Base-by-base conservation (phyloP, 345 rosid genomes). In the Arabidopsis arenosa region DNA sequence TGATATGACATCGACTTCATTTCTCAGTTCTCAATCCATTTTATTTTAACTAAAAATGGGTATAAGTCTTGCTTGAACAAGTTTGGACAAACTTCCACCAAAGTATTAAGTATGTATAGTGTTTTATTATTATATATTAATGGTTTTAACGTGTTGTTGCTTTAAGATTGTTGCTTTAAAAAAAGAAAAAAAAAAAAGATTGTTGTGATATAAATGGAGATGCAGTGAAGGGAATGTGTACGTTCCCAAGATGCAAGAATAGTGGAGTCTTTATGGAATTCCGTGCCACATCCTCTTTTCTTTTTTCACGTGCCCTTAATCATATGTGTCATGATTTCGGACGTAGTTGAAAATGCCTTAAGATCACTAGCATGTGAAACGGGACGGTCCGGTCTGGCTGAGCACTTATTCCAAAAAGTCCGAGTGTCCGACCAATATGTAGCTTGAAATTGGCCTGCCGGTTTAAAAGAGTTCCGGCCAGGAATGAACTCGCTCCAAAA, bases 231-330 rank as follows among this genome's bases (percentile, higher is more conserved):
- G 17, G 44, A 30, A 51, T 43, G 75, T 76, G 21, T 58, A 66
- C 39, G 49, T 45, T 63, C 40, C 69, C 68, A 74, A 57, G 21
- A 39, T 12, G 28, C 32, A 53, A 81, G 55, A 48, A 81, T 81
- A 72, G 63, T 85, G 75, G 80, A 49, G 36, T 33, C 72, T 63
- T 85, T 80, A 72, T 80, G 12, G 88, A 81, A 76, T 78, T 82
- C 73, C 80, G 89, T 83, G 89, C 77, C 75, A 37, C 11, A 10
- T 40, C 2, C 5, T n/a, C 54, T 7, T 55, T 23, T 36, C 26
- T 15, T 53, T 63, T 36, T 45, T 73, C 56, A 63, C 60, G 51
- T 73, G 56, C 35, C 49, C 4, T 49, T 30, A 58, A 57, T 33
- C 60, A 72, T 18, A 32, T 70, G 30, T 48, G 23, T 33, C 41